phyloP scores from a whole-genome alignment of 1,139 yeast genomes.

The Yamadazyma triangularis region DNA sequence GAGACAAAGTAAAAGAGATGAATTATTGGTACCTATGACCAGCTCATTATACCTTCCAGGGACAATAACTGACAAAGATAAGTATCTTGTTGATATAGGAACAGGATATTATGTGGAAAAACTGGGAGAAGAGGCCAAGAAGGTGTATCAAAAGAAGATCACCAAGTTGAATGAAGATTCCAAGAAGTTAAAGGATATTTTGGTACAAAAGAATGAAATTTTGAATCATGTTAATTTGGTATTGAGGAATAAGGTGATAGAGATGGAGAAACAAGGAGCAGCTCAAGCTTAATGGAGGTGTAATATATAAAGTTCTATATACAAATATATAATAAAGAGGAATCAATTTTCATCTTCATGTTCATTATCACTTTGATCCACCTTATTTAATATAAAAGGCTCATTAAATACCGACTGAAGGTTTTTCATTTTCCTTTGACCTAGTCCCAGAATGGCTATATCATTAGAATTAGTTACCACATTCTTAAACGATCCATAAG shows the following conservation, averaged over 20 bases:
- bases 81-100: conserved; percentile 89
- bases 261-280: conserved; percentile 34
- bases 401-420: conserved; percentile 44
- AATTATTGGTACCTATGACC: conserved; percentile 80
- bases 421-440: conserved; percentile 46
- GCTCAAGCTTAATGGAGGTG: neutral
- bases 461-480: conserved; percentile 37
- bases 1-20: conserved; percentile 41
- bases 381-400: conserved; percentile 48
- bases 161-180: conserved; percentile 70
- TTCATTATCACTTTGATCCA: conserved; percentile 5
- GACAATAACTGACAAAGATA: conserved; percentile 53
- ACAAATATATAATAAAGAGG: neutral
- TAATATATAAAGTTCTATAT: neutral
- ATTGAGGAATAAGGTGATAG: conserved; percentile 43
- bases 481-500: conserved; percentile 47
- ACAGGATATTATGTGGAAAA: conserved; percentile 95
- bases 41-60: conserved; percentile 91
- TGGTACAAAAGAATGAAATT: conserved; percentile 57
- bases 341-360: conserved; percentile 1
- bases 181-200: conserved; percentile 67
- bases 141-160: conserved; percentile 72
- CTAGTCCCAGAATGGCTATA: conserved; percentile 46
- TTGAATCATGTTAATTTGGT: conserved; percentile 50
- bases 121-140: conserved; percentile 58